phyloP scores from a whole-genome alignment of 208 protist genomes.

The Eutreptiella sp. region DNA sequence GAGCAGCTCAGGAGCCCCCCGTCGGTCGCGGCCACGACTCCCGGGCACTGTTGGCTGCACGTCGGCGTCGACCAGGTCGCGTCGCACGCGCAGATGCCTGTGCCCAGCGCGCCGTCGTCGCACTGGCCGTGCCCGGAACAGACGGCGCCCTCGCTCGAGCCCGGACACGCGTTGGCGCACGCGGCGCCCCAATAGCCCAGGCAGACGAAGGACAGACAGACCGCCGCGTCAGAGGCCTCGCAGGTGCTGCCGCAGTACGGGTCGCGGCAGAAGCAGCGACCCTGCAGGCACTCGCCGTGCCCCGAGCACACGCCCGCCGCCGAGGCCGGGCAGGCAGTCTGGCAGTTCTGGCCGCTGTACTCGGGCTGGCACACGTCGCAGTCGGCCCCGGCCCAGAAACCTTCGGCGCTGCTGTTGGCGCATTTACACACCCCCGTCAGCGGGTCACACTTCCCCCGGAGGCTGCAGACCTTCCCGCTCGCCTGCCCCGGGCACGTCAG shows the following conservation, averaged over 20 bases:
- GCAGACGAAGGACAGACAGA: too few species aligned
- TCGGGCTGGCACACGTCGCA: slow-evolving; percentile 16
- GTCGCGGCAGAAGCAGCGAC: slow-evolving; percentile 13
- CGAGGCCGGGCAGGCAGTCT: too few species aligned
- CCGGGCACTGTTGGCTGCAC: slow-evolving; percentile 13
- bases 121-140: slow-evolving; percentile 14
- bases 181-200: slow-evolving; percentile 19
- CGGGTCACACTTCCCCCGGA: neutral
- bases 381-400: slow-evolving; percentile 11
- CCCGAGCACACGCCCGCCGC: slow-evolving; percentile 20
- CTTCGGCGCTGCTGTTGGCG: slow-evolving; percentile 5
- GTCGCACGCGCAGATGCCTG: neutral
- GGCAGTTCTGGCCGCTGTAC: slow-evolving; percentile 4
- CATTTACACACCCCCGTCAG: slow-evolving; percentile 12
- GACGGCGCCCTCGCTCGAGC: neutral
- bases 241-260: slow-evolving; percentile 6
- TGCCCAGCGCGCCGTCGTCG: slow-evolving; percentile 5
- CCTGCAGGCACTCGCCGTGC: slow-evolving; percentile 12
- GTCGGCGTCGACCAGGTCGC: neutral
- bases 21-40: neutral
- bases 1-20: neutral
- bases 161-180: slow-evolving; percentile 14
- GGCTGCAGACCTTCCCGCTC: neutral
- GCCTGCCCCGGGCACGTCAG: slow-evolving; percentile 4
- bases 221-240: slow-evolving; percentile 5